These are phyloP conservation scores for Colletotrichum acutatum DNA, from an alignment of 2,329 filamentous ascomycete species.

Conservation along the genomic window DNA sequence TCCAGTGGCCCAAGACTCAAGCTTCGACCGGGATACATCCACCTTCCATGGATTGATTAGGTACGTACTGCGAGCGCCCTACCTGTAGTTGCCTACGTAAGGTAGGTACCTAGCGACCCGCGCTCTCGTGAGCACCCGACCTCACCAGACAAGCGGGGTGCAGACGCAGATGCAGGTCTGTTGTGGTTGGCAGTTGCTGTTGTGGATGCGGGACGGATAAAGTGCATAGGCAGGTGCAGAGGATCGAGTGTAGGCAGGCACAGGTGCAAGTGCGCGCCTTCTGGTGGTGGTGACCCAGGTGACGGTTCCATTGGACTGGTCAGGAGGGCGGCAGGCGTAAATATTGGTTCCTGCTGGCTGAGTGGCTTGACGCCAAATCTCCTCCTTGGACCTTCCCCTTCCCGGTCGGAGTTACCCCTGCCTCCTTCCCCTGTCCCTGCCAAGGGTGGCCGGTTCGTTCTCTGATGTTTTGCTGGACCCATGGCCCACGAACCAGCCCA, in stretches of 20 bases:
- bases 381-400: slow-evolving; percentile 22
- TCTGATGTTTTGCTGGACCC: not conserved
- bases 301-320: not conserved
- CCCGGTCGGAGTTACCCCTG: slow-evolving; percentile 21
- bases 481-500: slow-evolving; percentile 22
- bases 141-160: not conserved
- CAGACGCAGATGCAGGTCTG: not conserved
- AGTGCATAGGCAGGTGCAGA: not conserved
- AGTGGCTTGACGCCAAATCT: slow-evolving; percentile 35
- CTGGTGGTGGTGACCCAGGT: slow-evolving; percentile 5
- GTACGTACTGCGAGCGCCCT: not conserved
- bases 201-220: no score
- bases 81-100: no score
- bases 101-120: not conserved
- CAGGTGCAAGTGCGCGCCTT: not conserved
- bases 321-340: not conserved
- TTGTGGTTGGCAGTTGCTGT: no score
- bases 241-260: not conserved
- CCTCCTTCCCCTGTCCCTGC: slow-evolving; percentile 15
- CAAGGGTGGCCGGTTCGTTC: slow-evolving; percentile 7
- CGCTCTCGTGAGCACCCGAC: not conserved
- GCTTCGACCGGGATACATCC: not conserved
- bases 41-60: not conserved
- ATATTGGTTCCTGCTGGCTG: slow-evolving; percentile 11
- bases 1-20: not conserved